These are phyloP conservation scores for Volvox reticuliferus DNA, from an alignment of 139 green algal species.

Conservation along the genomic window DNA sequence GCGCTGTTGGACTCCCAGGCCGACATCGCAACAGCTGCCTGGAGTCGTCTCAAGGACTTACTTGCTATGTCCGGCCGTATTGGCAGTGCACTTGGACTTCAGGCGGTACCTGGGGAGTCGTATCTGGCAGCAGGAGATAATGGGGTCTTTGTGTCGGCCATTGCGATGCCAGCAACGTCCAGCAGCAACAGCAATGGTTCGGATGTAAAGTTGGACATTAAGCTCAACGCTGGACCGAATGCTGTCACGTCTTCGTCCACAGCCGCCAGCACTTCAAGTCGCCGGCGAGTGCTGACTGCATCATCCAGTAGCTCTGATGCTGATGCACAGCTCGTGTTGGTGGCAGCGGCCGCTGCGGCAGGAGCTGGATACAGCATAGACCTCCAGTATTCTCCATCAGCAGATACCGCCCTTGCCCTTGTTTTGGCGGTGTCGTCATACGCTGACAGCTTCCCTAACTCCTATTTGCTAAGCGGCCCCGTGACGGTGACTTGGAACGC, in stretches of 20 bases:
- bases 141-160: background rate
- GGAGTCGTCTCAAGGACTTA: background rate
- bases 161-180: background rate
- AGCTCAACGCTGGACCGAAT: background rate
- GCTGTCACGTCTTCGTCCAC: background rate
- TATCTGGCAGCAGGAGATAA: background rate
- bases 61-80: background rate
- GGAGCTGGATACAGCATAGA: background rate
- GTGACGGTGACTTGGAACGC: background rate
- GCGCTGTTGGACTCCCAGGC: no score
- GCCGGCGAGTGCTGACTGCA: background rate
- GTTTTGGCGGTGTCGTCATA: background rate
- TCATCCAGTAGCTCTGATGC: background rate
- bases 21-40: background rate
- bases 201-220: background rate
- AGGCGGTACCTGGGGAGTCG: background rate
- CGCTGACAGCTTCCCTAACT: no score
- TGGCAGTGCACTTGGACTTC: background rate
- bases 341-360: background rate
- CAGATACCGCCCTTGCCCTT: background rate
- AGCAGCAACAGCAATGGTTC: background rate
- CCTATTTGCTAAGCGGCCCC: background rate
- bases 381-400: slow-evolving; percentile 4
- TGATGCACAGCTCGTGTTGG: background rate
- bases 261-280: background rate